A percentile compares a stretch with the other conserved stretches of the same genome.
Conservation (phyloP, 257 asterid species). For the Nicotiana benthamiana region DNA sequence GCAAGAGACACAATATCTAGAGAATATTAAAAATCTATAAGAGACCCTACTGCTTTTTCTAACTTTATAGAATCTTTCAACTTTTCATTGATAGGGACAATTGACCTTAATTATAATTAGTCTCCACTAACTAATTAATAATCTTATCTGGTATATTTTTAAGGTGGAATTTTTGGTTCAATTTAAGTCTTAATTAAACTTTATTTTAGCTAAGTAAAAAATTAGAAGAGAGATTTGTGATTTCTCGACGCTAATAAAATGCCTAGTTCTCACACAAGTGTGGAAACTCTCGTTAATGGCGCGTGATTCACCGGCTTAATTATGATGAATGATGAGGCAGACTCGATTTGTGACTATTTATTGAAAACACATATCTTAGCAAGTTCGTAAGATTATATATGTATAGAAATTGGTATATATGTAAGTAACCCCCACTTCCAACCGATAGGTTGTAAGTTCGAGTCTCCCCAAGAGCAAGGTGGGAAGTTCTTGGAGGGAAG, state of each 20-base stretch:
- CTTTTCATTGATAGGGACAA: conserved; percentile 16
- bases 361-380: neutral
- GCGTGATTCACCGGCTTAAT: neutral
- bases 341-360: neutral
- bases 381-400: neutral
- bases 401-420: neutral
- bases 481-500: no score
- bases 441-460: no score
- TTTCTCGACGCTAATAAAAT: neutral
- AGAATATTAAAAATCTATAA: neutral
- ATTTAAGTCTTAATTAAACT: neutral
- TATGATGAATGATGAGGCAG: neutral
- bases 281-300: neutral
- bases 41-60: conserved; percentile 7
- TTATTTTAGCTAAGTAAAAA: neutral
- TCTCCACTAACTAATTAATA: neutral
- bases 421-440: no score
- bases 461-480: no score
- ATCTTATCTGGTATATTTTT: neutral
- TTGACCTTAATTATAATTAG: neutral
- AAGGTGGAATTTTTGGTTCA: neutral
- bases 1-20: conserved; percentile 1
- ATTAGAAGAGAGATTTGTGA: neutral
- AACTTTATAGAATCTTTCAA: conserved; percentile 14
- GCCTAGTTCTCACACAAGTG: neutral